phyloP scores from a whole-genome alignment of 495 filamentous ascomycete genomes.

The Venustampulla echinocandica region DNA sequence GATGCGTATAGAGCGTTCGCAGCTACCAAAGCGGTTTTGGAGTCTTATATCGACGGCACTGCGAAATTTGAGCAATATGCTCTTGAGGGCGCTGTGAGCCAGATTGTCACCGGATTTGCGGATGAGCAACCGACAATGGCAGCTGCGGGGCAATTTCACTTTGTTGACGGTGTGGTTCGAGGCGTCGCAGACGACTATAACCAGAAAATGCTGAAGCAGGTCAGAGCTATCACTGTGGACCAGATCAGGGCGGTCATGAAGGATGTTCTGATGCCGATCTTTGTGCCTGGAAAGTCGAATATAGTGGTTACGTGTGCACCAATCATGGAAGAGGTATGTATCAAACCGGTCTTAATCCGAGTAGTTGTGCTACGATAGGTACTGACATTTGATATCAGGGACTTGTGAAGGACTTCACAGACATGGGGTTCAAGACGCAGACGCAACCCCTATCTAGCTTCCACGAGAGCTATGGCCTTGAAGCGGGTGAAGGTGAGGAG shows the following conservation, averaged over 20 bases:
- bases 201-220: constrained; percentile 61
- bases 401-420: constrained; percentile 60
- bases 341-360: constrained; percentile 6
- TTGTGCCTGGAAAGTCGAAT: constrained; percentile 67
- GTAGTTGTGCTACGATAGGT: constrained; percentile 8
- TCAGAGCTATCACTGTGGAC: constrained; percentile 65
- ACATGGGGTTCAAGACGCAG: constrained; percentile 68
- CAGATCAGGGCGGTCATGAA: constrained; percentile 69
- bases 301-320: constrained; percentile 83
- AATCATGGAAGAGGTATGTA: constrained; percentile 62
- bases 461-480: constrained; percentile 84
- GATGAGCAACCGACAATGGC: constrained; percentile 80
- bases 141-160: constrained; percentile 70
- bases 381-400: too few species aligned
- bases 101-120: constrained; percentile 73
- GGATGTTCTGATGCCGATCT: constrained; percentile 68
- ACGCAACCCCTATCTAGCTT: constrained; percentile 70
- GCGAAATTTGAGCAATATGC: constrained; percentile 66
- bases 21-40: constrained; percentile 64
- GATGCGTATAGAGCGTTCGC: constrained; percentile 81
- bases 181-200: constrained; percentile 73
- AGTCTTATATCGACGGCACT: constrained; percentile 52
- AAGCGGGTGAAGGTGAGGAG: constrained; percentile 58
- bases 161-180: constrained; percentile 69
- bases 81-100: constrained; percentile 83